Evolutionary conservation across 257 asterid genomes (phyloP).

Genomic region (Ilex asprella): DNA sequence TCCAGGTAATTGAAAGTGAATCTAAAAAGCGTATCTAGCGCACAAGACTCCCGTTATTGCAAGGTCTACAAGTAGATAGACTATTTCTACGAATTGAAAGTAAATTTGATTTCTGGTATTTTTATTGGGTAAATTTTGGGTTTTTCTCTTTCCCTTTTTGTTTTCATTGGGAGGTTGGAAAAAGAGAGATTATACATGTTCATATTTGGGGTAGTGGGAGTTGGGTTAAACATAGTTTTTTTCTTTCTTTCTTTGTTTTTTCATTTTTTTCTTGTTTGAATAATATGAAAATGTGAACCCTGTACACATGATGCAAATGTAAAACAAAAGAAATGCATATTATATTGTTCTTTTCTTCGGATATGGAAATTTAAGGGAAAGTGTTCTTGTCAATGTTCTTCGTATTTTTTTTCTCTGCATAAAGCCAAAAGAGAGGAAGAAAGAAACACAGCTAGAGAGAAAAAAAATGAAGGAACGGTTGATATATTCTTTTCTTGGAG

Average conservation of each 20-base stretch:
- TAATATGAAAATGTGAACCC: conserved; percentile 12
- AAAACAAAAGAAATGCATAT: conserved; percentile 4
- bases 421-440: conserved; percentile 12
- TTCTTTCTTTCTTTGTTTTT: conserved; percentile 5
- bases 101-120: neutral
- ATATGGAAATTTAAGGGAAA: conserved; percentile 22
- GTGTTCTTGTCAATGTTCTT: conserved; percentile 18
- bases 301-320: conserved; percentile 3
- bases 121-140: neutral
- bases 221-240: conserved; percentile 5
- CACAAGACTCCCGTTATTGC: too few relatives aligned
- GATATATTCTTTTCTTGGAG: conserved; percentile 10
- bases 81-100: neutral
- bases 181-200: neutral
- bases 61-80: too few relatives aligned
- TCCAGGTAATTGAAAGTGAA: conserved; percentile 23
- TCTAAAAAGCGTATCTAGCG: too few relatives aligned
- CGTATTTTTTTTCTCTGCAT: conserved; percentile 7
- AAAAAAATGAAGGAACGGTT: neutral
- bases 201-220: conserved; percentile 7
- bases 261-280: conserved; percentile 10
- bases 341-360: conserved; percentile 19
- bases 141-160: neutral
- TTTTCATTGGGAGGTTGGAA: neutral
- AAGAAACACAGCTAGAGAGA: neutral